Evolutionary conservation across 495 filamentous ascomycete species (phyloP).

Genomic region (Patellaria atrata): DNA sequence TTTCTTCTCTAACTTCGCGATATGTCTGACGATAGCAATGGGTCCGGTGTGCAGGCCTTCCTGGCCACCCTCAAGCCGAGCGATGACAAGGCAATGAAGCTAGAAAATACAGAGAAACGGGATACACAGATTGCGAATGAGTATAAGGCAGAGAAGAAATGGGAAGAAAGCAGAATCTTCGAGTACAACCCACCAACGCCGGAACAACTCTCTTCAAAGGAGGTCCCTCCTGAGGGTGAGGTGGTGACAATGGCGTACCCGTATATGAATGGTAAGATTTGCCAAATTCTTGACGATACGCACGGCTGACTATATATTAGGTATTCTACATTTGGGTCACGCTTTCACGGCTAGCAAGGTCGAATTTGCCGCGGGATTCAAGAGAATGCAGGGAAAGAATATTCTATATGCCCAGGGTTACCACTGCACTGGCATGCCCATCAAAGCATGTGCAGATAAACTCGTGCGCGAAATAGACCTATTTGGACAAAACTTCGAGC

Average conservation of each 20-base stretch:
- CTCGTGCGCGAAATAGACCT: constrained; percentile 72
- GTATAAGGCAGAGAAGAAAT: constrained; percentile 82
- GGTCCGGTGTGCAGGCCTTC: no score
- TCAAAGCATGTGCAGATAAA: constrained; percentile 95
- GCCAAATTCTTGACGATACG: no score
- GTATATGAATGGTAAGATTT: constrained; percentile 95
- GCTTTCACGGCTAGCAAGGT: constrained; percentile 80
- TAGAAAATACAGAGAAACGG: constrained; percentile 92
- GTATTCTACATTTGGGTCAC: constrained; percentile 80
- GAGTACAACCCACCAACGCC: constrained; percentile 73
- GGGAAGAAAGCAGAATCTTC: constrained; percentile 68
- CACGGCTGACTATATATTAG: no score
- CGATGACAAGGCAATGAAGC: no score
- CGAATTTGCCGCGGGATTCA: constrained; percentile 74
- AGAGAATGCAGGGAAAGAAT: constrained; percentile 78
- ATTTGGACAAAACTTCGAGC: constrained; percentile 80
- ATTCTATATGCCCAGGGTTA: constrained; percentile 81
- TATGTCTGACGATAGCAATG: no score
- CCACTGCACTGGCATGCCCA: constrained; percentile 96
- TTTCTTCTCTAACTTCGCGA: no score
- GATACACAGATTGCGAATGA: constrained; percentile 77
- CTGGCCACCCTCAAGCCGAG: no score
- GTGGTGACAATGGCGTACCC: constrained; percentile 73
- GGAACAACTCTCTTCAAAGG: no score
- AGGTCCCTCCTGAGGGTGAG: no score